Conservation (phyloP, 2,329 filamentous ascomycete species). For the Colletotrichum tofieldiae region DNA sequence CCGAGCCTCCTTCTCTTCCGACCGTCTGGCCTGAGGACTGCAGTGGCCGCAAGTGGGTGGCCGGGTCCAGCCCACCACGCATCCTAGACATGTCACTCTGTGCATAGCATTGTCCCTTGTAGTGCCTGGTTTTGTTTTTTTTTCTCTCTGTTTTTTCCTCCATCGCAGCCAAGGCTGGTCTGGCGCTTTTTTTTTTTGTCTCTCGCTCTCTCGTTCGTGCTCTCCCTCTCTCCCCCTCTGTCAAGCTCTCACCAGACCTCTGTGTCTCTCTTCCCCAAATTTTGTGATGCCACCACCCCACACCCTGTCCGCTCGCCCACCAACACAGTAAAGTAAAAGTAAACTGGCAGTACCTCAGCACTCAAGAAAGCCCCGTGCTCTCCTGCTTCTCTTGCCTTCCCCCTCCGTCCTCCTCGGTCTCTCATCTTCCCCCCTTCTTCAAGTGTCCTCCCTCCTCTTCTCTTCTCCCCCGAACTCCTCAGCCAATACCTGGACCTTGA, state of each 20-base stretch:
- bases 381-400: background rate
- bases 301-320: background rate
- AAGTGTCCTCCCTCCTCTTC: background rate
- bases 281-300: slow-evolving; percentile 37
- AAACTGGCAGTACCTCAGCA: background rate
- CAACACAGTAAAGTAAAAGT: background rate
- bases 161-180: background rate
- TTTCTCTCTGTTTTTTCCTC: background rate
- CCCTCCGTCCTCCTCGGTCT: background rate
- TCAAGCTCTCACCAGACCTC: background rate
- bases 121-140: background rate
- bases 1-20: background rate
- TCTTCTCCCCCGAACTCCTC: slow-evolving; percentile 5
- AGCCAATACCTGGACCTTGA: slow-evolving; percentile 32
- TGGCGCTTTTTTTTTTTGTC: background rate
- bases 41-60: slow-evolving; percentile 2
- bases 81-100: slow-evolving; percentile 10
- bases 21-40: slow-evolving; percentile 13
- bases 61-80: slow-evolving; percentile 12
- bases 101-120: slow-evolving; percentile 11
- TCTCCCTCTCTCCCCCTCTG: no score
- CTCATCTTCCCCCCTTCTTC: background rate
- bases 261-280: slow-evolving; percentile 21
- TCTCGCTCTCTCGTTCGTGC: background rate
- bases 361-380: background rate